Evolutionary conservation across 441 rosid species (phyloP).

Genomic region (Euphorbia celastroides): DNA sequence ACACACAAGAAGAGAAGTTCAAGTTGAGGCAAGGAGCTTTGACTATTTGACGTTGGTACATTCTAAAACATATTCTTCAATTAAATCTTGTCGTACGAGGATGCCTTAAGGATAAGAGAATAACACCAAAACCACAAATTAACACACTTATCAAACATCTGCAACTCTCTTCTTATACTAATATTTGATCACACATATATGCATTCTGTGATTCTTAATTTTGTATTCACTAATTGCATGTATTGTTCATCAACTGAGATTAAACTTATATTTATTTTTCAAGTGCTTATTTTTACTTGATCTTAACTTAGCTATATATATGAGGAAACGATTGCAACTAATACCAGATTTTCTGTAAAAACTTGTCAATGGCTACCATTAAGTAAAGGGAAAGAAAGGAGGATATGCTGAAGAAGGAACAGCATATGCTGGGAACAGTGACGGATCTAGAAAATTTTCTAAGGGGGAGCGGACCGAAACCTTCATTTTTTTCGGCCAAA

Average conservation of each 20-base stretch:
- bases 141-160: background rate
- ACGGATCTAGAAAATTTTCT: too few species aligned
- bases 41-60: too few species aligned
- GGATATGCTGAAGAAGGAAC: conserved; percentile 6
- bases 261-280: background rate
- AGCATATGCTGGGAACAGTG: conserved; percentile 20
- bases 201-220: background rate
- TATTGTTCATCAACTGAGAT: background rate
- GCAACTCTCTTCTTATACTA: conserved; percentile 7
- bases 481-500: too few species aligned
- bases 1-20: background rate
- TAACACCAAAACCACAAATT: background rate
- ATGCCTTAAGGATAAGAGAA: conserved; percentile 25
- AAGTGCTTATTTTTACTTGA: background rate
- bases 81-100: conserved; percentile 14
- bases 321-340: background rate
- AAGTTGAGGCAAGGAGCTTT: too few species aligned
- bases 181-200: background rate
- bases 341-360: background rate
- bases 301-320: too few species aligned
- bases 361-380: background rate
- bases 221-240: background rate
- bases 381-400: background rate
- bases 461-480: too few species aligned
- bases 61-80: background rate